Evolutionary conservation across 495 filamentous ascomycete genomes (phyloP).

Genomic region (Penicillium diatomitis): DNA sequence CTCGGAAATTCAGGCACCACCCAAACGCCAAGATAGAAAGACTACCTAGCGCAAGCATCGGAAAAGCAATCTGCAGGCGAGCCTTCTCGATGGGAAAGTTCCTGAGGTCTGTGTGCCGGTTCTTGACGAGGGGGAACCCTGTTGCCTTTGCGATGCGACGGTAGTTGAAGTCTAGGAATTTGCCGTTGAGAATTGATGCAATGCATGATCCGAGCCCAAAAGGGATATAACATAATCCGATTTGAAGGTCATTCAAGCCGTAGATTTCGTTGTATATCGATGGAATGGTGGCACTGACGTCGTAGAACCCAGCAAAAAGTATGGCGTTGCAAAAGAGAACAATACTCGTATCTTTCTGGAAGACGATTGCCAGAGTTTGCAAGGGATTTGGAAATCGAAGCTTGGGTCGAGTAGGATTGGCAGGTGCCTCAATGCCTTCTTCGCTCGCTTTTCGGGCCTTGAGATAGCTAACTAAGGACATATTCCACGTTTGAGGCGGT

Average conservation of each 20-base stretch:
- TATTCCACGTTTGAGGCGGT: constrained; percentile 25
- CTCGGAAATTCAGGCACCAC: constrained; percentile 26
- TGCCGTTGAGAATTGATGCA: constrained; percentile 80
- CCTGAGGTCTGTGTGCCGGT: constrained; percentile 41
- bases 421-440: constrained; percentile 6
- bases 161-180: constrained; percentile 53
- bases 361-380: constrained; percentile 53
- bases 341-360: constrained; percentile 42
- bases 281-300: constrained; percentile 32
- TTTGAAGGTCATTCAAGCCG: constrained; percentile 36
- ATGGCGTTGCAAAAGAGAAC: constrained; percentile 35
- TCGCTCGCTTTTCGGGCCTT: constrained; percentile 17
- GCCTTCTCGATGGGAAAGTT: constrained; percentile 59
- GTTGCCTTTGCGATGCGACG: constrained; percentile 25
- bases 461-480: constrained; percentile 23
- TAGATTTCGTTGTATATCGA: constrained; percentile 34
- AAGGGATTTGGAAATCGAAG: constrained; percentile 63
- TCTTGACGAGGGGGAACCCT: constrained; percentile 40
- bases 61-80: constrained; percentile 44
- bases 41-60: constrained; percentile 27
- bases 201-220: constrained; percentile 54
- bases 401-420: constrained; percentile 27
- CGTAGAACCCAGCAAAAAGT: constrained; percentile 38
- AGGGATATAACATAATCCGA: constrained; percentile 43
- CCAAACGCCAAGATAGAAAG: constrained; percentile 30